Conservation (phyloP, 345 rosid genomes). For the Acer campestre region DNA sequence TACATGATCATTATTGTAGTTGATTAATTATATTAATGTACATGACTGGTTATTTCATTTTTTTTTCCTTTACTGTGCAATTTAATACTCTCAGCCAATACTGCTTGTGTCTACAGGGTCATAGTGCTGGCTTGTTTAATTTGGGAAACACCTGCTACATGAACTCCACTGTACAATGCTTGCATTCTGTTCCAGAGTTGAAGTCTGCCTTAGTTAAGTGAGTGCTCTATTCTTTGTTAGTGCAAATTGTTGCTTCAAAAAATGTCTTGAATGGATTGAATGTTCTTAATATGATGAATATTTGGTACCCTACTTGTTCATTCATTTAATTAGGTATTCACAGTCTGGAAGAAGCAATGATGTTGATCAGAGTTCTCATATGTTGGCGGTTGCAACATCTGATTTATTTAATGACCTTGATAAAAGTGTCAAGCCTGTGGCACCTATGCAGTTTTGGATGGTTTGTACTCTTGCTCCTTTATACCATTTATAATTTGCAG, state of each 20-base stretch:
- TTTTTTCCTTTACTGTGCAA: slow-evolving; percentile 6
- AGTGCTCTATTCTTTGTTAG: slow-evolving; percentile 18
- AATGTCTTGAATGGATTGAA: not conserved
- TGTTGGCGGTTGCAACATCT: slow-evolving; percentile 90
- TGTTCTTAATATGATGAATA: slow-evolving; percentile 15
- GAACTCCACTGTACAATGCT: slow-evolving; percentile 96
- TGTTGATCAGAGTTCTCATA: slow-evolving; percentile 91
- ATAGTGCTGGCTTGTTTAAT: slow-evolving; percentile 88
- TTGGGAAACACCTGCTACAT: slow-evolving; percentile 98
- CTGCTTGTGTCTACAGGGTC: slow-evolving; percentile 64
- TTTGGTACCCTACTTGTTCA: slow-evolving; percentile 13
- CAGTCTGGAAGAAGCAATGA: slow-evolving; percentile 69
- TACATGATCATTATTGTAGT: not conserved
- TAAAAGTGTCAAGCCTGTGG: slow-evolving; percentile 88
- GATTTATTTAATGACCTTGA: slow-evolving; percentile 87
- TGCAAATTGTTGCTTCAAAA: not conserved
- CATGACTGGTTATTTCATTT: not conserved
- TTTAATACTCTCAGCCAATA: not conserved
- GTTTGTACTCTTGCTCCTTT: slow-evolving; percentile 41
- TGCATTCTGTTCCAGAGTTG: slow-evolving; percentile 98
- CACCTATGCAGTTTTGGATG: slow-evolving; percentile 98
- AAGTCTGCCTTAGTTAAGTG: slow-evolving; percentile 77
- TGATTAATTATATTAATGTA: not conserved
- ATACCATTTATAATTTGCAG: slow-evolving; percentile 1
- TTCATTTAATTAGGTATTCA: slow-evolving; percentile 59